Evolutionary conservation across 2,329 filamentous ascomycete genomes (phyloP), one percentile per base, ranked within the genome.

Genomic region (Periconia sp.): DNA sequence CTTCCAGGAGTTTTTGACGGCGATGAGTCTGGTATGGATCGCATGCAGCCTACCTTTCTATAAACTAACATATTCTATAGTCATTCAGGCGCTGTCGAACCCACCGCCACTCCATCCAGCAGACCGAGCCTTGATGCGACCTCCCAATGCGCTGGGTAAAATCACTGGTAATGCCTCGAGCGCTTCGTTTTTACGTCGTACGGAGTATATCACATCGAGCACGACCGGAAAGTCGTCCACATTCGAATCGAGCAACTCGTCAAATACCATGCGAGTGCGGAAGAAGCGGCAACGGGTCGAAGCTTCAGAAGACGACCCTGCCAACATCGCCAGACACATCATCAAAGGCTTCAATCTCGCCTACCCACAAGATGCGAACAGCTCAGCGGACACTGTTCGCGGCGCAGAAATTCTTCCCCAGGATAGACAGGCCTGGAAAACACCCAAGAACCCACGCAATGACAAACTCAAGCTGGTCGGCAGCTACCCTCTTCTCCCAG

Each of bases 1-100:
- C 89, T 97, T 75, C 92, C 92, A 5, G 91, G 92, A 21, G 86
- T 97, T 43, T 96, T 97, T 64, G 86, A 97, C 62, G 92, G 92
- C 45, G 91, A 97, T 69, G 92, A 97, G 77, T 87, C 87, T 73
- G 90, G 92, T 96, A 79, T 49, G 77, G 21, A 33, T n/a, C 24
- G 30, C 32, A 28, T 32, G 7, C 11, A 11, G n/a, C 5, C 5
- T 23, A 24, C 18, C 34, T 23, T 4, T 17, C 23, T 58, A 25
- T 55, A 45, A 17, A 43, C 56, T 69, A 28, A 63, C 50, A 45
- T 40, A 46, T 41, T 35, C 13, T 54, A 36, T 54, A 94, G 91
- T 88, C 46, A 95, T 96, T 54, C 88, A 92, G 75, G 86, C 90
- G 9, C 83, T 88, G 31, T 78, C 88, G 33, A 80, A 87, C 46